Evolutionary conservation across 176 grass and related monocot genomes (phyloP).

Genomic region (Rhynchospora pubera): DNA sequence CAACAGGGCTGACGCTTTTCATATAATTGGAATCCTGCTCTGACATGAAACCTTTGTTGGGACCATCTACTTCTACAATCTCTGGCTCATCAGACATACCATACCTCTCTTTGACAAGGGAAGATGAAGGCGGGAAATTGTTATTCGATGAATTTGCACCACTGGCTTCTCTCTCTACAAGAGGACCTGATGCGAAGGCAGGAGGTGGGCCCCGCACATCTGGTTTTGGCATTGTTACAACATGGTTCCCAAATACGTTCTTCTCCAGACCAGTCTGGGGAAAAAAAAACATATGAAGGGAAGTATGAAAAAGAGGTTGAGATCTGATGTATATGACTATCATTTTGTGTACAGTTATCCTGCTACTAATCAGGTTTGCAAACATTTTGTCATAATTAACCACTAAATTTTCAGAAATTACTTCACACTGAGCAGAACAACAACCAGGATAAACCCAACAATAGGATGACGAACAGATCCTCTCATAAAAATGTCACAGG

Average conservation of each 20-base stretch:
- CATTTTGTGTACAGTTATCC: neutral
- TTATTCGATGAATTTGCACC: slow-evolving; percentile 21
- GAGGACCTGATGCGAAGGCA: slow-evolving; percentile 83
- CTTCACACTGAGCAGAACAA: neutral
- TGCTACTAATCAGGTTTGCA: neutral
- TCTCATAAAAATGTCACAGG: neutral
- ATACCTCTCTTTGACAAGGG: slow-evolving; percentile 31
- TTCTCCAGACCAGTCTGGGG: slow-evolving; percentile 87
- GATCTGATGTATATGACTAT: neutral
- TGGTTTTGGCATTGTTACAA: slow-evolving; percentile 53
- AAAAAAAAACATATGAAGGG: slow-evolving; percentile 25
- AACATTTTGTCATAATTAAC: no score
- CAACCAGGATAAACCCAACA: neutral
- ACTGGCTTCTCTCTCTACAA: slow-evolving; percentile 41
- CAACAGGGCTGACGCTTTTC: slow-evolving; percentile 60
- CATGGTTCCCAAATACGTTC: slow-evolving; percentile 96
- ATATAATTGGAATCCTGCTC: slow-evolving; percentile 66
- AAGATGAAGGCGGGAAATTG: slow-evolving; percentile 30
- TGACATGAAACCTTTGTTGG: slow-evolving; percentile 31
- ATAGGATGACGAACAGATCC: neutral
- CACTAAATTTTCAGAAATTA: no score
- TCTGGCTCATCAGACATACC: slow-evolving; percentile 48
- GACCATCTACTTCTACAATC: slow-evolving; percentile 94
- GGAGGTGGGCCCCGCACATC: slow-evolving; percentile 43
- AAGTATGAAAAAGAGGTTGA: slow-evolving; percentile 20